Evolutionary conservation across 148 eudicot species (phyloP), one percentile per base, ranked within the genome.

Genomic region (Salicornia ramosissima): DNA sequence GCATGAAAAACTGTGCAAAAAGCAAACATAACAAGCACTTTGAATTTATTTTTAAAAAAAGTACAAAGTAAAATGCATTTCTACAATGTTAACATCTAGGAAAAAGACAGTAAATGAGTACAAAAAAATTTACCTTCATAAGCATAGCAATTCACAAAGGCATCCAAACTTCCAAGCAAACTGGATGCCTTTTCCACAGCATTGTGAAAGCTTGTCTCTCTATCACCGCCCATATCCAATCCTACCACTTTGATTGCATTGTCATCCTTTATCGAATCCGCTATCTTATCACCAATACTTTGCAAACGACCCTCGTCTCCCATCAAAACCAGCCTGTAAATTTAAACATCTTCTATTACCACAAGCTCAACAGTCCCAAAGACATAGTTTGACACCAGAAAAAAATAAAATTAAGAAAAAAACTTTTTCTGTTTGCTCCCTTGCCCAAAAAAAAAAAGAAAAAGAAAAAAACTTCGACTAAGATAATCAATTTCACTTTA

Each of bases 151-250:
- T 85, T 79, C 62, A 90, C 90, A 70, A 90, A 85, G 49, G 96
- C 86, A 64, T 88, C 98, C 66, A 93, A 43, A 13, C 63, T 81
- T 70, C 96, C 96, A 67, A 90, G 74, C 18, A 88, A 45, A 46
- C 40, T 70, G 30, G 75, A 80, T 8, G 94, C 85, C 76, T 81
- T 88, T 45, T 85, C 89, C 42, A 90, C 96, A 6, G 98, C 92
- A 75, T 64, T 80, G 51, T 84, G 82, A 51, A 86, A 90, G 61
- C 67, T 70, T 47, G 70, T 71, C 73, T 90, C 96, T 14, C 69
- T 81, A 29, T 93, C 96, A 47, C 84, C 88, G 69, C 86, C 96
- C 96, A 88, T 88, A 64, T 90, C 80, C 78, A 93, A 62, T 42
- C 82, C 92, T 30, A 93, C 86, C 3, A 88, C 85, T 66, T 87